Conservation (phyloP, 768 basidiomycete genomes). For the Nidularia pulvinata region DNA sequence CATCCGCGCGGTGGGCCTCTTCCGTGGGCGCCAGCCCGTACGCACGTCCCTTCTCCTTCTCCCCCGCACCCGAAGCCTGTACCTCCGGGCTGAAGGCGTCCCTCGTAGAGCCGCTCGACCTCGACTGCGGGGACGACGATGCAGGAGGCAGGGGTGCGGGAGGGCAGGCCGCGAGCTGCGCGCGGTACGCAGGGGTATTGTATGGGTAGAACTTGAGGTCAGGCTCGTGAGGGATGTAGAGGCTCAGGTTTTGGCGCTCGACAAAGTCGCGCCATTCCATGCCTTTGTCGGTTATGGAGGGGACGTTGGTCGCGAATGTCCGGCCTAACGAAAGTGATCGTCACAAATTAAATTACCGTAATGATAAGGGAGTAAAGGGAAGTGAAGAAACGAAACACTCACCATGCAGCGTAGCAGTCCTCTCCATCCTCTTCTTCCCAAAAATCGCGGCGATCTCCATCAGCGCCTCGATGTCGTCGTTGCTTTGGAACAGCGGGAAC, state of each 20-base stretch:
- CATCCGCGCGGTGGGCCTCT: constrained; percentile 46
- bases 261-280: constrained; percentile 76
- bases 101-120: constrained; percentile 6
- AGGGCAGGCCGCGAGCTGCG: constrained; percentile 2
- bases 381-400: constrained; percentile 22
- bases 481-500: constrained; percentile 93
- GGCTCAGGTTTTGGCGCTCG: constrained; percentile 71
- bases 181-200: constrained; percentile 22
- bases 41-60: too few relatives aligned
- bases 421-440: constrained; percentile 83
- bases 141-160: constrained; percentile 20
- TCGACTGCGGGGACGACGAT: constrained; percentile 28
- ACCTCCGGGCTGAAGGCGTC: constrained; percentile 7
- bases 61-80: constrained; percentile 2
- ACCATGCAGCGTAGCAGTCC: constrained; percentile 89
- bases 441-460: constrained; percentile 93
- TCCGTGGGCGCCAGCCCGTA: constrained; percentile 18
- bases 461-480: constrained; percentile 92
- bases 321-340: constrained; percentile 83
- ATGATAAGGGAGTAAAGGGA: not conserved
- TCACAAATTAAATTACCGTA: too few relatives aligned
- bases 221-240: constrained; percentile 49
- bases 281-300: constrained; percentile 67
- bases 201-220: constrained; percentile 60
- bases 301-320: constrained; percentile 88